Evolutionary conservation across 2,329 filamentous ascomycete species (phyloP), one percentile per base, ranked within the genome.

Genomic region (Fusarium sp.): DNA sequence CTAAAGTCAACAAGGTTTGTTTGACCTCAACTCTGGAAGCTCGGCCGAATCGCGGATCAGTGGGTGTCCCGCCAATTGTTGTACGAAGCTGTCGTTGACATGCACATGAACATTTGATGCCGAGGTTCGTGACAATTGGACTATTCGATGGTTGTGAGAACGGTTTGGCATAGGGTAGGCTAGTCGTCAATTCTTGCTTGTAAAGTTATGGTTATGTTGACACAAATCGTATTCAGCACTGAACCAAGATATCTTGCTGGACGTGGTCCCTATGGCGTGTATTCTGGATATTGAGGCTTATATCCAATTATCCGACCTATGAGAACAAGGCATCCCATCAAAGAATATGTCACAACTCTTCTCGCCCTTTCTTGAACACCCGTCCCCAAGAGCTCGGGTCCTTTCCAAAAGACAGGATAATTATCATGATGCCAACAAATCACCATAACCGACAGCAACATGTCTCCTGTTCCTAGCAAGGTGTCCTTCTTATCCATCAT

Each of bases 371-470:
- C 23, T 48, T 62, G 59, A 19, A 49, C 45, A 13, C 30, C 15
- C 15, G 23, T 43, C 7, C 67, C 67, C 17, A 71, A 20, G 23
- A 68, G 52, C 7, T n/a, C 13, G 13, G 68, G 71, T 2, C 70
- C 71, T 9, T 47, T 50, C 50, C 55, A 70, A 14, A 73, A 58
- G 15, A 73, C 56, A 25, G 70, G 68, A 49, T 70, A 73, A 17
- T 68, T 73, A 13, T 70, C 70, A n/a, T 71, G 63, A 9, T 51
- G 44, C 39, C 68, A 53, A n/a, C 56, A 69, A 7, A 69, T 57
- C 33, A 65, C 50, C 47, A 72, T 62, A 7, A 71, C 53, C 17
- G 71, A 70, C 2, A 71, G 23, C 5, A 69, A 40, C 57, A 70
- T 49, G 7, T 55, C 25, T 1, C 62, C 13, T 10, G 51, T 57